These are phyloP conservation scores for Malus hybrid DNA, from an alignment of 331 rosid genomes.

Conservation along the genomic window DNA sequence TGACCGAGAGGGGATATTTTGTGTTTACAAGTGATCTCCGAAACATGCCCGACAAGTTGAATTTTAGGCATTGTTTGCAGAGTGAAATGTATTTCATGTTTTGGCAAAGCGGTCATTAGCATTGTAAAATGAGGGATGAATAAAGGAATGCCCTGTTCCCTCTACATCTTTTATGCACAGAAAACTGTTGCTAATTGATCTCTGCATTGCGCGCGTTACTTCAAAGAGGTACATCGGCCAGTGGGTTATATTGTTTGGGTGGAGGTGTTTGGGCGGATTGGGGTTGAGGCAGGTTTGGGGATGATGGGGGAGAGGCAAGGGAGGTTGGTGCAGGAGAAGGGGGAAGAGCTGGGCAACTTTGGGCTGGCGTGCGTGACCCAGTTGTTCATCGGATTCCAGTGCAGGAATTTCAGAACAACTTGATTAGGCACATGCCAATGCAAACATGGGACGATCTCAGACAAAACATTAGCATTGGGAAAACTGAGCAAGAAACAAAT, in stretches of 20 bases:
- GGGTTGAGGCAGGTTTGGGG: neutral
- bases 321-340: neutral
- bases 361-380: too few relatives aligned
- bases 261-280: neutral
- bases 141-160: too few relatives aligned
- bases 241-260: neutral
- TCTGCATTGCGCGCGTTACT: too few relatives aligned
- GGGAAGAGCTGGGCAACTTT: too few relatives aligned
- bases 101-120: neutral
- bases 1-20: slow-evolving; percentile 46
- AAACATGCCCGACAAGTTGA: too few relatives aligned
- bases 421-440: too few relatives aligned
- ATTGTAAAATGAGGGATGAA: neutral
- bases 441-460: too few relatives aligned
- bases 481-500: neutral
- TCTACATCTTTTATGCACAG: too few relatives aligned
- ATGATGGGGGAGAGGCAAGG: neutral
- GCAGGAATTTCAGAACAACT: neutral
- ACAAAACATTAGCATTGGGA: neutral
- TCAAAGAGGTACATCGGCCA: neutral
- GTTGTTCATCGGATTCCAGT: too few relatives aligned
- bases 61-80: too few relatives aligned
- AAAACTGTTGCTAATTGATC: too few relatives aligned
- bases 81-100: neutral
- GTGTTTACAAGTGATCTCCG: too few relatives aligned